A percentile compares a stretch with the other conserved stretches of the same genome.
Evolutionary conservation across 2,329 filamentous ascomycete species (phyloP).

Genomic region (Trichoderma citrinoviride): DNA sequence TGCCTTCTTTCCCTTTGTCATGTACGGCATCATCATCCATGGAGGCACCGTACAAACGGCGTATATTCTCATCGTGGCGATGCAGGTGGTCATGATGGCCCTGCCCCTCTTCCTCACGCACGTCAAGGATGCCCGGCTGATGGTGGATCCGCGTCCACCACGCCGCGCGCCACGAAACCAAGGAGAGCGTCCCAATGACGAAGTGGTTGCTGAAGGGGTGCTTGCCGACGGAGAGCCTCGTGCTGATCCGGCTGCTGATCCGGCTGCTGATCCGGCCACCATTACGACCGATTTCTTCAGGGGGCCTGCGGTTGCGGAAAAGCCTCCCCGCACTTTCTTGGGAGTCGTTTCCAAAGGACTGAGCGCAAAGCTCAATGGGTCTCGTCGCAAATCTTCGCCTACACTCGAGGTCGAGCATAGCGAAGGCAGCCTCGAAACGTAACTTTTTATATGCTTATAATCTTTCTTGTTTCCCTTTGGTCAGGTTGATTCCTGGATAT

Average conservation of each 20-base stretch:
- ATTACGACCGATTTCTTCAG: conserved; percentile 6
- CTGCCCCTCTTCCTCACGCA: conserved; percentile 51
- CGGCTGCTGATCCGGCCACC: conserved; percentile 1
- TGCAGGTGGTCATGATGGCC: conserved; percentile 46
- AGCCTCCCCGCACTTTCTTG: conserved; percentile 26
- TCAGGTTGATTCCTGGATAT: conserved; percentile 15
- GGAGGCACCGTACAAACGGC: conserved; percentile 62
- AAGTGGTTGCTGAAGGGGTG: conserved; percentile 21
- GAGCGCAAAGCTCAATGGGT: conserved; percentile 29
- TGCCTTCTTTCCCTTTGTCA: conserved; percentile 70
- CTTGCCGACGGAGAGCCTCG: conserved; percentile 21
- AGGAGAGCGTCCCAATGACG: conserved; percentile 25
- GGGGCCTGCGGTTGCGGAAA: conserved; percentile 22
- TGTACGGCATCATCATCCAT: conserved; percentile 62
- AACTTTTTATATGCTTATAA: conserved; percentile 4
- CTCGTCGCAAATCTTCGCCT: conserved; percentile 34
- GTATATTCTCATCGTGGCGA: conserved; percentile 60
- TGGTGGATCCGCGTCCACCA: conserved; percentile 39
- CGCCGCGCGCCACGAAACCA: conserved; percentile 25
- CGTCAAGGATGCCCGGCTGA: conserved; percentile 45
- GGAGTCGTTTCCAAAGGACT: conserved; percentile 30
- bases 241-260: conserved; percentile 1
- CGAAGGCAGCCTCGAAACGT: conserved; percentile 28
- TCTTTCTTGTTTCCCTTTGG: neutral
- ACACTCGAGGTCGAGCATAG: conserved; percentile 32